Evolutionary conservation across 805 yeast species (phyloP), one percentile per base, ranked within the genome.

Genomic region (Candida endomychidarum): DNA sequence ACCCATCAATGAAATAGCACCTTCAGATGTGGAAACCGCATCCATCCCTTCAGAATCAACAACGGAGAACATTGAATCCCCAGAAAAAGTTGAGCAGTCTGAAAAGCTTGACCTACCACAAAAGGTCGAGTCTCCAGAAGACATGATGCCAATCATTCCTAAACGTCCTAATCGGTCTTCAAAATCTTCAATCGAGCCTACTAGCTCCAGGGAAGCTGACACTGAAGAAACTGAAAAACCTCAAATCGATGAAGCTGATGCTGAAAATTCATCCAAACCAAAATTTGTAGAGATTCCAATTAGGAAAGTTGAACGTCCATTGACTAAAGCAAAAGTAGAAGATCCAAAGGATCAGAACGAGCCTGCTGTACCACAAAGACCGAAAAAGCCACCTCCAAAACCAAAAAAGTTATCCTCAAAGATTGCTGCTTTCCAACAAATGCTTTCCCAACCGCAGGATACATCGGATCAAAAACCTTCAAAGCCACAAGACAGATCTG

Each of bases 341-440:
- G 25, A 19, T 9, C 21, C 24, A 11, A 31, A 6, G 5, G 5
- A 9, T 7, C 8, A 17, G 6, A 26, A 36, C 3, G 25, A 20
- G 2, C 38, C 34, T n/a, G 17, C 8, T 14, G 11, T 31, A 15
- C 49, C 49, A 12, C 21, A 16, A 12, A 23, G 26, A 22, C 34
- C 35, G 10, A 59, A 57, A 32, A 58, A 58, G 2, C 69, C 87
- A 10, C 88, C 88, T 5, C 82, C 80, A 21, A 80, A 80, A 17
- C 91, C 91, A 3, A 83, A 83, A 52, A 85, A 85, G 50, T 80
- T 87, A 12, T 83, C 91, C 0, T 80, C 88, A 1, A 83, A 74
- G 46, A 85, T 85, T 44, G 89, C 90, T 1, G 89, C 89, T 0
- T 85, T 85, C 57, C 95, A 85, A 54, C 84, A 83, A 52, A 78